Evolutionary conservation across 805 yeast species (phyloP).

Genomic region (Wickerhamomyces queroliae): DNA sequence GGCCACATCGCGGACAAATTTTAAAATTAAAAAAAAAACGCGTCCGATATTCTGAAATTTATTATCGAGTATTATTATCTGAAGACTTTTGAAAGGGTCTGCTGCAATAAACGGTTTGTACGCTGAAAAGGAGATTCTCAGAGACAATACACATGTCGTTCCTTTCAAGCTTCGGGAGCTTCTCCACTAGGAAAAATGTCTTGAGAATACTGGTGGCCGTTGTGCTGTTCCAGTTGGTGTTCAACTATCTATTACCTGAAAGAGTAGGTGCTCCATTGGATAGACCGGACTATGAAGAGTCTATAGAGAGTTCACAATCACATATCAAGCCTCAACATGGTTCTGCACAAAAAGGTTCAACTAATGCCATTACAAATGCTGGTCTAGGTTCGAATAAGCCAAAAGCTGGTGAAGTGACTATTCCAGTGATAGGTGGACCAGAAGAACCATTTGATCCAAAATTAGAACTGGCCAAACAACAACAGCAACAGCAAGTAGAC

Average conservation of each 20-base stretch:
- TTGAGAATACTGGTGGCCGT: slow-evolving; percentile 2
- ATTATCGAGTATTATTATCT: too few relatives aligned
- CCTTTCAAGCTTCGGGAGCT: slow-evolving; percentile 1
- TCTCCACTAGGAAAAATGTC: slow-evolving; percentile 3
- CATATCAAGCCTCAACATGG: background rate
- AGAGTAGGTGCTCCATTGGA: slow-evolving; percentile 2
- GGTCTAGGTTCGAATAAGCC: too few relatives aligned
- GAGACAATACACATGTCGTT: background rate
- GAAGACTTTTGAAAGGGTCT: too few relatives aligned
- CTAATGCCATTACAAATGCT: background rate
- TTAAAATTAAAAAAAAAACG: too few relatives aligned
- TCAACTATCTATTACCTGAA: slow-evolving; percentile 8
- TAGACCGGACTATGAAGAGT: slow-evolving; percentile 2
- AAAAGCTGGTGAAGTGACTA: background rate
- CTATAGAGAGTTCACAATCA: too few relatives aligned
- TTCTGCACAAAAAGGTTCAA: background rate
- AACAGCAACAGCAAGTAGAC: background rate
- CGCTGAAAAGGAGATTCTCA: too few relatives aligned
- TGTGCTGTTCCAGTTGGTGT: slow-evolving; percentile 6
- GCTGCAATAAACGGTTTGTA: too few relatives aligned
- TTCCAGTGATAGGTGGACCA: background rate
- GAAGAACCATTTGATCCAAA: background rate
- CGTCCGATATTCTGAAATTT: too few relatives aligned
- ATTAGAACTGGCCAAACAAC: background rate
- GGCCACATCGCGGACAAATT: too few relatives aligned